Percentiles rank a stretch among this genome's conserved stretches.
Evolutionary conservation across 2,329 filamentous ascomycete species (phyloP).

Genomic region (Colletotrichum shisoi): DNA sequence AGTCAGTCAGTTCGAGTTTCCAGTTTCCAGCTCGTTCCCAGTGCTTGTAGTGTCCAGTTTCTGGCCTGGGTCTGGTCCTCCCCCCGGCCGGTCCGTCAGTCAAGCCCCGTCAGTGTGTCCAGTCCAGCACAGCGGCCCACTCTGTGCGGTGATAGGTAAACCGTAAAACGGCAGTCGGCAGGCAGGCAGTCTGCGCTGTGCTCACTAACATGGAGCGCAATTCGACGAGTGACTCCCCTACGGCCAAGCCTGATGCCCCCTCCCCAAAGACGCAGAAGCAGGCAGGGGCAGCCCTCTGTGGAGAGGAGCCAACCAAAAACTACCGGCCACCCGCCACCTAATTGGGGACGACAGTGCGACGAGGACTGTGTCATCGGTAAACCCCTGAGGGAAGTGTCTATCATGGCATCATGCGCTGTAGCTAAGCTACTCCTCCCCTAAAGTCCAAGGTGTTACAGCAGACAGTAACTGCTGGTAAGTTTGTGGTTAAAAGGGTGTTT

Average conservation of each 20-base stretch:
- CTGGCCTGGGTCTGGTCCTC: not conserved
- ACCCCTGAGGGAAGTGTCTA: not conserved
- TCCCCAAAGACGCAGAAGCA: not conserved
- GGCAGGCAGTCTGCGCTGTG: conserved; percentile 15
- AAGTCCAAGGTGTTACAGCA: too few relatives aligned
- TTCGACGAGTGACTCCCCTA: not conserved
- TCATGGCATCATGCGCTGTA: conserved; percentile 8
- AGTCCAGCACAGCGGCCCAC: not conserved
- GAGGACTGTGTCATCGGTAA: conserved; percentile 12
- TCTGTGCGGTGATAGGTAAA: not conserved
- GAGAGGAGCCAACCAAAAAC: conserved; percentile 15
- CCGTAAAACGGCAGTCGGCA: not conserved
- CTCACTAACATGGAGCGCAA: conserved; percentile 16
- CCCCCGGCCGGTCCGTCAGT: not conserved
- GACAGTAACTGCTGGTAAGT: too few relatives aligned
- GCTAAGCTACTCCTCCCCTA: not conserved
- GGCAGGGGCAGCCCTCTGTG: conserved; percentile 12
- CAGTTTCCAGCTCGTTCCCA: conserved; percentile 13
- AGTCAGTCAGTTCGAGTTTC: conserved; percentile 22
- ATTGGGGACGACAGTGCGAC: conserved; percentile 29
- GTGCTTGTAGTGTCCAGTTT: conserved; percentile 21
- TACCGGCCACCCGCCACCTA: conserved; percentile 16
- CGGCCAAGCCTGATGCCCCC: conserved; percentile 1
- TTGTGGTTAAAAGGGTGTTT: too few relatives aligned
- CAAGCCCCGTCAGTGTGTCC: not conserved